Base-by-base conservation (phyloP, 768 basidiomycete species). In the Collybia sordida region DNA sequence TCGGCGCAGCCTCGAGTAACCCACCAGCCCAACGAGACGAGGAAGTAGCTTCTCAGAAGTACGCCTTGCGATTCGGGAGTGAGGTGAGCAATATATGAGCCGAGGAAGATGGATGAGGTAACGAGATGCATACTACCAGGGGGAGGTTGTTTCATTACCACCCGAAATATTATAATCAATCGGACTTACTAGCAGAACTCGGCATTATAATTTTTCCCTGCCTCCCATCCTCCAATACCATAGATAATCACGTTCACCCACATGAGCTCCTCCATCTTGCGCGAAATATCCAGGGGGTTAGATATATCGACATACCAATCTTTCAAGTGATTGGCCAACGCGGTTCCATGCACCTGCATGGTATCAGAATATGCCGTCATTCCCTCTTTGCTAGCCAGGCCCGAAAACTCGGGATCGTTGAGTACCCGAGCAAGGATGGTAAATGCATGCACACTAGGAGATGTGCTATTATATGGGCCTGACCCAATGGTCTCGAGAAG, bases 231-330 rank as follows among this genome's bases (percentile, higher is more conserved):
- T 6, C 76, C 78, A 15, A 82, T 65, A 2, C 75, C 82, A 51
- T 83, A 89, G 19, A 83, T 53, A 18, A 85, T 50, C 0, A 66
- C 67, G 42, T 69, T 73, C 15, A 74, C 63, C 82, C 84, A 90
- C 11, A 69, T 58, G 1, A 90, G 56, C 55, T 90, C 86, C 56
- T 84, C 82, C 24, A 85, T 71, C 62, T 85, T 88, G 11, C 68
- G 63, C n/a, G 74, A 70, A 3, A 82, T 51, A 53, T 74, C 69
- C 38, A 65, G 58, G 21, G 70, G 52, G 45, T 67, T 53, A 27
- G 56, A 51, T 25, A 62, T 48, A 45, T 78, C 69, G 12, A 75
- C 34, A 5, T 60, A 69, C 82, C 82, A 83, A 38, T 69, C 57
- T 3, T 64, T 68, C 8, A 66, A 72, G 45, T 79, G 76, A 24